Percentiles rank a stretch among this genome's conserved stretches.
Evolutionary conservation across 192 early-diverging fungal species (phyloP).

Genomic region (Mortierella hygrophila): DNA sequence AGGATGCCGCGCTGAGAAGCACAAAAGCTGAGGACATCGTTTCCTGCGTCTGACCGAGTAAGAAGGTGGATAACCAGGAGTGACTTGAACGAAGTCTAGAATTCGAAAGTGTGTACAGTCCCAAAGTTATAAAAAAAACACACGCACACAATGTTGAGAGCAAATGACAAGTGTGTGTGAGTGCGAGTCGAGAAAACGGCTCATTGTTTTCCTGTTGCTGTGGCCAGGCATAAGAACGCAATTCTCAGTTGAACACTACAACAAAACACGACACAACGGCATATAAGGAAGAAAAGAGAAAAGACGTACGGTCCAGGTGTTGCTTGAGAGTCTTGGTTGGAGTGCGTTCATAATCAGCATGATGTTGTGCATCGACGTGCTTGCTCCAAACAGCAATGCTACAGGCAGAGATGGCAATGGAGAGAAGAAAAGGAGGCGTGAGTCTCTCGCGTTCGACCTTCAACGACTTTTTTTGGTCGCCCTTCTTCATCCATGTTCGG

Average conservation of each 20-base stretch:
- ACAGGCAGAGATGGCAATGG: neutral
- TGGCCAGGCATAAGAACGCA: neutral
- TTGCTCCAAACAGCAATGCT: constrained; percentile 49
- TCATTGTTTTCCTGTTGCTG: neutral
- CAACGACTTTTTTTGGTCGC: constrained; percentile 76
- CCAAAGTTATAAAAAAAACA: neutral
- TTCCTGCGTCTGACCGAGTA: constrained; percentile 75
- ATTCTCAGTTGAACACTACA: neutral
- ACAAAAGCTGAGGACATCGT: constrained; percentile 68
- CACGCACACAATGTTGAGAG: neutral
- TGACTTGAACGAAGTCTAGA: constrained; percentile 80
- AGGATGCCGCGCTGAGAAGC: constrained; percentile 52
- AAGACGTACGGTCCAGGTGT: constrained; percentile 52
- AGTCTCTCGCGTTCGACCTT: constrained; percentile 88
- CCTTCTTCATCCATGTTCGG: neutral
- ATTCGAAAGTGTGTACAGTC: neutral
- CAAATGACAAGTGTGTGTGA: neutral
- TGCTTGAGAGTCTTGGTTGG: constrained; percentile 49
- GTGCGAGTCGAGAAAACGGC: neutral
- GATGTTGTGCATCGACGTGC: constrained; percentile 52
- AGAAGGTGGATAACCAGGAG: constrained; percentile 80
- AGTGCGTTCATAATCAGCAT: constrained; percentile 56
- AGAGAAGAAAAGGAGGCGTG: neutral
- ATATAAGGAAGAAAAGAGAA: neutral
- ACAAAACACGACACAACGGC: neutral